phyloP scores from a whole-genome alignment of 2,329 filamentous ascomycete species.

The Fusarium bactridioides region DNA sequence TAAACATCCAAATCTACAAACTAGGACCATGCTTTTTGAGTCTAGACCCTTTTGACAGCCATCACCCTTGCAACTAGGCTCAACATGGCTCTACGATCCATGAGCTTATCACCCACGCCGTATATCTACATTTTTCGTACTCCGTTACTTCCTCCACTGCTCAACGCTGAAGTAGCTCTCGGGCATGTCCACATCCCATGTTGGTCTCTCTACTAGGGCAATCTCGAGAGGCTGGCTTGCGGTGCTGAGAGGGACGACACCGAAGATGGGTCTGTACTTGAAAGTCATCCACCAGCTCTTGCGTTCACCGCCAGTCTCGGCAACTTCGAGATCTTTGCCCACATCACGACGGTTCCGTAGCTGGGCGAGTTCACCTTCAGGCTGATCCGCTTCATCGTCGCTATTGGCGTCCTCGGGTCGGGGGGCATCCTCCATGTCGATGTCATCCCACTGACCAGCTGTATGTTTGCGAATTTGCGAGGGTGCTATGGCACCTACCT shows the following conservation, averaged over 20 bases:
- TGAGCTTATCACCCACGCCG: neutral
- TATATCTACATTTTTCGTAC: slow-evolving; percentile 3
- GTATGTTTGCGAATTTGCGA: slow-evolving; percentile 53
- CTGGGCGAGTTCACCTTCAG: slow-evolving; percentile 46
- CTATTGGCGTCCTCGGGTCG: slow-evolving; percentile 46
- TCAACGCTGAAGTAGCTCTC: slow-evolving; percentile 72
- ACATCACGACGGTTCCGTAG: slow-evolving; percentile 44
- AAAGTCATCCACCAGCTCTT: slow-evolving; percentile 79
- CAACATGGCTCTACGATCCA: neutral
- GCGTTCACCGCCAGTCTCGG: slow-evolving; percentile 39
- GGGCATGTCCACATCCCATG: slow-evolving; percentile 82
- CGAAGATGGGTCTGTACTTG: slow-evolving; percentile 94
- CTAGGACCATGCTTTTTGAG: slow-evolving; percentile 12
- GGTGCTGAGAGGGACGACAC: slow-evolving; percentile 61
- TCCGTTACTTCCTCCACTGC: slow-evolving; percentile 55
- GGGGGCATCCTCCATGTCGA: slow-evolving; percentile 50
- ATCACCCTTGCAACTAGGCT: slow-evolving; percentile 15
- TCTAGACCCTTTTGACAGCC: slow-evolving; percentile 11
- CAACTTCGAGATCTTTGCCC: slow-evolving; percentile 25
- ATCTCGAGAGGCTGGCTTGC: slow-evolving; percentile 70
- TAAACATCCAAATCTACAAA: slow-evolving; percentile 34
- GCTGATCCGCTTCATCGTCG: slow-evolving; percentile 50
- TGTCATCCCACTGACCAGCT: slow-evolving; percentile 51
- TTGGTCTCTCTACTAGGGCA: slow-evolving; percentile 85
- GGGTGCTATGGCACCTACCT: slow-evolving; percentile 54